These are phyloP conservation scores for Mimosa pudica DNA, from an alignment of 306 rosid genomes.

Conservation along the genomic window DNA sequence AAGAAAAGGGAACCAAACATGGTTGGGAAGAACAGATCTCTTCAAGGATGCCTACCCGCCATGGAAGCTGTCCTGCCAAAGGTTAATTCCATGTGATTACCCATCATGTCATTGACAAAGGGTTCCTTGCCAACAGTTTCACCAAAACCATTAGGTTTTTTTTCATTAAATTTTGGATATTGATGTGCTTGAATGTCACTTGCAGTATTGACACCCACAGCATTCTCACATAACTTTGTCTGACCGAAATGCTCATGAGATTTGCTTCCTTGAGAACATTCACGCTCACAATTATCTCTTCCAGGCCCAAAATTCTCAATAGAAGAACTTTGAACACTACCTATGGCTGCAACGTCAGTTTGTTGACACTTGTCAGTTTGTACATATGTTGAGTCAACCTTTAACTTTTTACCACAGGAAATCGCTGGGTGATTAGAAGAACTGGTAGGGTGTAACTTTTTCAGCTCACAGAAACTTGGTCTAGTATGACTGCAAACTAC, in stretches of 20 bases:
- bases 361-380: slow-evolving; percentile 38
- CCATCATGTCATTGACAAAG: slow-evolving; percentile 29
- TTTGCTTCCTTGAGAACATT: slow-evolving; percentile 34
- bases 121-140: slow-evolving; percentile 38
- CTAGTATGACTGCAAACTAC: slow-evolving; percentile 38
- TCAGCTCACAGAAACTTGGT: slow-evolving; percentile 27
- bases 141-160: slow-evolving; percentile 37
- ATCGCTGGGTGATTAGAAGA: slow-evolving; percentile 28
- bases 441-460: slow-evolving; percentile 35
- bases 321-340: slow-evolving; percentile 37
- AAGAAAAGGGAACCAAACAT: slow-evolving; percentile 31
- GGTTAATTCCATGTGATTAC: slow-evolving; percentile 44
- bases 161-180: slow-evolving; percentile 34
- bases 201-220: slow-evolving; percentile 22
- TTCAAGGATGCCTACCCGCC: slow-evolving; percentile 39
- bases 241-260: slow-evolving; percentile 34
- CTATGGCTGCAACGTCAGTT: slow-evolving; percentile 37
- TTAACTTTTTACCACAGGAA: slow-evolving; percentile 29
- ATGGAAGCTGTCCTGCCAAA: slow-evolving; percentile 42
- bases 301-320: slow-evolving; percentile 30
- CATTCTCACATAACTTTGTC: slow-evolving; percentile 34
- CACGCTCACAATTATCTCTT: slow-evolving; percentile 30
- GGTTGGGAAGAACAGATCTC: slow-evolving; percentile 33
- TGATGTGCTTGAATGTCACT: slow-evolving; percentile 27
- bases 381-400: slow-evolving; percentile 16